Evolutionary conservation across 106 monocot species (phyloP).

Genomic region (Vanilla planifolia): DNA sequence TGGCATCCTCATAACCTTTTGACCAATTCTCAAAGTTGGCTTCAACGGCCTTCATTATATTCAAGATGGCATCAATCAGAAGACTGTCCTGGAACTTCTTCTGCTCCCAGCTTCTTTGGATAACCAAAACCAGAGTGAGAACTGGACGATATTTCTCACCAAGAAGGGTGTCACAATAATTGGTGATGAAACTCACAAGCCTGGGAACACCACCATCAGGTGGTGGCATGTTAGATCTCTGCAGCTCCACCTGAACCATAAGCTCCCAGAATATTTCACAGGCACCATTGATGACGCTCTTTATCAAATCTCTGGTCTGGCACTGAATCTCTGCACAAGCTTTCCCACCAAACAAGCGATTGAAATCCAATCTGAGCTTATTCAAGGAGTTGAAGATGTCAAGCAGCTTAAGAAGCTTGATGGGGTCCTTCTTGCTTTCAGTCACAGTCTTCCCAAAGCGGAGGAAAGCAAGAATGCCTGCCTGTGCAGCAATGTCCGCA

Average conservation of each 20-base stretch:
- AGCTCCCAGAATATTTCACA: slow-evolving; percentile 95
- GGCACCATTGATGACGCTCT: slow-evolving; percentile 70
- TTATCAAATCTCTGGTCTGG: slow-evolving; percentile 74
- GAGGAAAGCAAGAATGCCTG: slow-evolving; percentile 68
- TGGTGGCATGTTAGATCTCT: slow-evolving; percentile 51
- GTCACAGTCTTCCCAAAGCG: slow-evolving; percentile 52
- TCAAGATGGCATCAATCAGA: slow-evolving; percentile 51
- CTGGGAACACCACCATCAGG: slow-evolving; percentile 60
- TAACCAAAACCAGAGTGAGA: slow-evolving; percentile 59
- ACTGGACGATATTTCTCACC: slow-evolving; percentile 60
- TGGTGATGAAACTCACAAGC: slow-evolving; percentile 69
- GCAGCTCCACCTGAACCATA: slow-evolving; percentile 78
- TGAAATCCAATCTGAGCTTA: slow-evolving; percentile 75
- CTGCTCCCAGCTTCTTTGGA: slow-evolving; percentile 69
- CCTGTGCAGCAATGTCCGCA: slow-evolving; percentile 56
- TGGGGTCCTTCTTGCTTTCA: slow-evolving; percentile 83
- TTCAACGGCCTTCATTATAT: slow-evolving; percentile 70
- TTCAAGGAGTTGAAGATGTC: slow-evolving; percentile 77
- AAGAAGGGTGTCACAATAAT: slow-evolving; percentile 72
- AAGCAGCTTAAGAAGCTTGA: slow-evolving; percentile 81
- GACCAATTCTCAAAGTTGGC: slow-evolving; percentile 73
- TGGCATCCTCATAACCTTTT: slow-evolving; percentile 49
- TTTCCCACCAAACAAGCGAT: slow-evolving; percentile 69
- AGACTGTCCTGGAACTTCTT: slow-evolving; percentile 61
- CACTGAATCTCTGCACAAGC: slow-evolving; percentile 69